Percentiles rank a stretch among this genome's conserved stretches.
Conservation (phyloP, 305 asterid species). For the Euphrasia arctica region DNA sequence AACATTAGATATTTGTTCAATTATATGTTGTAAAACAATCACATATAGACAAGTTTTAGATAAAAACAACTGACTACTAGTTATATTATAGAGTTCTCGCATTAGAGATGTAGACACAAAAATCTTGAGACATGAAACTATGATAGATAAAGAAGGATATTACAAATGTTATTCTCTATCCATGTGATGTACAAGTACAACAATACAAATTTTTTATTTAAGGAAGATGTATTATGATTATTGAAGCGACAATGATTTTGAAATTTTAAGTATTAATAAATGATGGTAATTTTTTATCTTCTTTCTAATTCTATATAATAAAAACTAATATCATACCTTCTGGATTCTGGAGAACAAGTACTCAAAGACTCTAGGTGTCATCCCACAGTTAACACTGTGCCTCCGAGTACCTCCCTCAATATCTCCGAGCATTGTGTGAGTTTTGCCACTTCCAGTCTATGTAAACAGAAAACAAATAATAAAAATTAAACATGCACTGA, state of each 20-base stretch:
- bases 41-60: constrained; percentile 13
- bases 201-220: not conserved
- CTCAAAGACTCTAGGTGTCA: constrained; percentile 96
- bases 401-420: constrained; percentile 91
- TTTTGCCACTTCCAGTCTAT: constrained; percentile 99
- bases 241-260: not conserved
- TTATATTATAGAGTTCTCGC: not conserved
- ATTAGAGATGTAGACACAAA: not conserved
- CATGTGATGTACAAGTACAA: not conserved
- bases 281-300: not conserved
- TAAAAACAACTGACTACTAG: not conserved
- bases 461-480: constrained; percentile 15
- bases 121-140: constrained; percentile 8
- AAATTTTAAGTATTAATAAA: not conserved
- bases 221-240: not conserved
- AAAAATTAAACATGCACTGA: constrained; percentile 13
- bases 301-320: constrained; percentile 14
- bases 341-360: constrained; percentile 91
- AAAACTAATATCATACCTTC: constrained; percentile 46
- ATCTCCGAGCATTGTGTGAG: constrained; percentile 99
- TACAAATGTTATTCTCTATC: not conserved
- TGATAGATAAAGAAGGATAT: not conserved
- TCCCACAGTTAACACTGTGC: constrained; percentile 91
- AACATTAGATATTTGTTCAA: constrained; percentile 11
- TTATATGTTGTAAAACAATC: constrained; percentile 7